Evolutionary conservation across 257 asterid species (phyloP), one percentile per base, ranked within the genome.

Genomic region (Eucommia ulmoides): DNA sequence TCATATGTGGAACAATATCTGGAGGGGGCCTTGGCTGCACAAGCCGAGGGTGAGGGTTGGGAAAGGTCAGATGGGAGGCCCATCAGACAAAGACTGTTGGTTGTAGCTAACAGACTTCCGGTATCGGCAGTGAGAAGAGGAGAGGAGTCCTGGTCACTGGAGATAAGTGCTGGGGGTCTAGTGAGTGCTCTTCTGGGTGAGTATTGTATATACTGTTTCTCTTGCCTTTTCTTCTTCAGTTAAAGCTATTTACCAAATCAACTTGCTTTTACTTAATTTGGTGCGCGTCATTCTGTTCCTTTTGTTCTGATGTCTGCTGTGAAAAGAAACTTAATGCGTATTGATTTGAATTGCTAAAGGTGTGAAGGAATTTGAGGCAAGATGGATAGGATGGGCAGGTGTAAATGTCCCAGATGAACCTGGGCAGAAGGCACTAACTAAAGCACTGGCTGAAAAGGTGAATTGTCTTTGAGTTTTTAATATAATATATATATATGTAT

Each of bases 311-410:
- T 35, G 2, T 35, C 11, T 10, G n/a, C 44, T 35, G 9, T 2
- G 16, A 35, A 35, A 35, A 18, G 44, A 35, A 15, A 42, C 19
- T 16, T 68, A 58, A 61, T 69, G 47, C 19, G 44, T 61, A 19
- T 46, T 20, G 42, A 21, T 55, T 23, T 53, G 48, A 44, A 45
- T 63, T 52, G 25, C 33, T 58, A 56, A 55, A 87, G 96, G 96
- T 55, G 87, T 87, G 47, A 79, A 76, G 77, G 93, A 83, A 64
- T 76, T 87, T 59, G 97, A 87, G 75, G 91, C 94, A 9, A 77
- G 82, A 61, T 87, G 97, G 97, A 87, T 87, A 54, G 97, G 97
- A 54, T 87, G 97, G 97, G 94, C 97, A 12, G 97, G 97, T 50
- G 93, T 87, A 19, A 83, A 87, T 66, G 94, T 87, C 63, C 88